phyloP scores from a whole-genome alignment of 352 stramenopile genomes.

The Pythium guiyangense region DNA sequence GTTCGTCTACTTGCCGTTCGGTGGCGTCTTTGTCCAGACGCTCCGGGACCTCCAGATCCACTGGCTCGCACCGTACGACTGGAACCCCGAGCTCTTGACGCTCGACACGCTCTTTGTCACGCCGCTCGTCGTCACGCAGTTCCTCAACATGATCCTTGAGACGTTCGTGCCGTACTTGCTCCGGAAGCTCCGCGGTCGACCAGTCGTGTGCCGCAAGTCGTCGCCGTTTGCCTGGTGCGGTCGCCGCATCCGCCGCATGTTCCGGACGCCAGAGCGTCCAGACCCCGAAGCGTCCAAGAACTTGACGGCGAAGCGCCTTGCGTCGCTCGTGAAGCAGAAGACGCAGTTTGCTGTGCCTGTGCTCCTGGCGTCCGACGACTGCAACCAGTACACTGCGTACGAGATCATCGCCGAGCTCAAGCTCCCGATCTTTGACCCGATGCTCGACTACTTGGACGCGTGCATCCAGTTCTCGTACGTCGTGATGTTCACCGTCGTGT shows the following conservation, averaged over 20 bases:
- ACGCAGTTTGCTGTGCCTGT: constrained; percentile 68
- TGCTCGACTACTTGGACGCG: constrained; percentile 84
- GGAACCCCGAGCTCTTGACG: constrained; percentile 64
- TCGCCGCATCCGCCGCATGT: constrained; percentile 30
- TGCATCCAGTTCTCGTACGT: constrained; percentile 90
- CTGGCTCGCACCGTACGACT: constrained; percentile 62
- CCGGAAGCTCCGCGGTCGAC: constrained; percentile 67
- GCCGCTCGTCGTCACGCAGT: constrained; percentile 83
- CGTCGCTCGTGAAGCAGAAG: constrained; percentile 57
- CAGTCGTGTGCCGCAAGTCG: constrained; percentile 57
- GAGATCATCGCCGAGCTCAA: constrained; percentile 84
- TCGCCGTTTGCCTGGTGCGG: constrained; percentile 57
- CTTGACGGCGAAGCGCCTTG: constrained; percentile 62
- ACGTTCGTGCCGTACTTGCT: constrained; percentile 83
- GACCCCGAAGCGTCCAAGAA: constrained; percentile 24
- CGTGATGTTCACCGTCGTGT: constrained; percentile 89
- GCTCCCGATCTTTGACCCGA: constrained; percentile 75
- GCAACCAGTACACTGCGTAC: constrained; percentile 84
- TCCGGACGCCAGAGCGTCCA: constrained; percentile 13
- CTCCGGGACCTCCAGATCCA: constrained; percentile 46
- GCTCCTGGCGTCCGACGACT: constrained; percentile 70
- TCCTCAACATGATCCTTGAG: constrained; percentile 87
- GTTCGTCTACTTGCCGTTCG: constrained; percentile 89
- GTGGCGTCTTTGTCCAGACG: constrained; percentile 54
- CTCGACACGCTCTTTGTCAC: constrained; percentile 88